Base-by-base conservation (phyloP, 2,329 filamentous ascomycete species). In the Trichoderma sp. region DNA sequence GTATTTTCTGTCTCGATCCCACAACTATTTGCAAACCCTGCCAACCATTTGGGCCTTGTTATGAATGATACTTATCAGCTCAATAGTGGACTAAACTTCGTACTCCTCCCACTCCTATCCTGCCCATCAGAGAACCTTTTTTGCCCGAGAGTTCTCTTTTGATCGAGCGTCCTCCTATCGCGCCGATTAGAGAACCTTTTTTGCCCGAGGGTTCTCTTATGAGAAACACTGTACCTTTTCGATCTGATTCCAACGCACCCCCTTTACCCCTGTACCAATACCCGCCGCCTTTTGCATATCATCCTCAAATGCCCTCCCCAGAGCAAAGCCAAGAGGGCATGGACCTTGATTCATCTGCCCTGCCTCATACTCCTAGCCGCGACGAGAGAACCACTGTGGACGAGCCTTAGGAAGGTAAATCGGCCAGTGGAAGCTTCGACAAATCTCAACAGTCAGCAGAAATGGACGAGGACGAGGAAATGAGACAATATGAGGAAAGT, bases 331-430 rank as follows among this genome's bases (percentile, higher is more conserved):
- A 51, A 32, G 28, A 4, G 6, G 24, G 26, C 10, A 46, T 60
- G 24, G 68, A 67, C 28, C 24, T 67, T 11, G 34, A 56, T 34
- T 52, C 68, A n/a, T 60, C 60, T 18, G 68, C 61, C 7, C n/a
- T 60, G 39, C 55, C 68, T 60, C 68, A 68, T 34, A 56, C 67
- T 18, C 39, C 70, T 34, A 34, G 67, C 28, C 26, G 64, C 30
- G 68, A 66, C 67, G 65, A 68, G 14, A 54, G 55, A 43, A 52
- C 43, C 13, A 58, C 66, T 32, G 39, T 55, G 30, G 69, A 69
- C 46, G 49, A 66, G 34, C 52, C 71, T 28, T 74, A 74, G 73
- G 59, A 66, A 65, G 72, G 68, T 21, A 54, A 52, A 63, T 66
- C 71, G 34, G 51, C 60, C 54, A 66, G 34, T 28, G 28, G 28